Evolutionary conservation across 2,329 filamentous ascomycete species (phyloP), one percentile per base, ranked within the genome.

Genomic region (Neopestalotiopsis rosae): DNA sequence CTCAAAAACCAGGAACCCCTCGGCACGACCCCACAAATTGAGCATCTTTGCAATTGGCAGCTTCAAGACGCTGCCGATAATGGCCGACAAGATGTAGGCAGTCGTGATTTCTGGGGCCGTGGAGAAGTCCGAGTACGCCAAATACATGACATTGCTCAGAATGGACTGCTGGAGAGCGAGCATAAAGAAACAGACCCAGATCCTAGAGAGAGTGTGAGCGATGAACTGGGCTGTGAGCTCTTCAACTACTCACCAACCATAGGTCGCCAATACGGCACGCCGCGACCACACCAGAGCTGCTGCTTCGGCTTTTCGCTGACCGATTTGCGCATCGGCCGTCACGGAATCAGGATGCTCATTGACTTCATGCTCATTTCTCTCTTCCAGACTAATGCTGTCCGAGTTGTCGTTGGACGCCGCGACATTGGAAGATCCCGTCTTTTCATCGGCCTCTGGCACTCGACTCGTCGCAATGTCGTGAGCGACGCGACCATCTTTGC

Each of bases 21-120:
- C 84, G 34, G 88, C 84, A 63, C 89, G 87, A 69, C 88, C 89
- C 81, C 88, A 91, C 32, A 90, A 81, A 77, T 91, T 87, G 56
- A 90, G 81, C n/a, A 90, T 81, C 75, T 91, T 91, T 38, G 89
- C 88, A 73, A 89, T 81, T 3, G 88, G 86, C 5, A 90, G 85
- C 75, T 89, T 89, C 52, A 87, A 84, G 17, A 90, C 84, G 69
- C 87, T 88, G 75, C 80, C 79, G 70, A 88, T 85, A 34, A 86
- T 80, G 71, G 78, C 81, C 10, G 85, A 80, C 10, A 88, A 81
- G 67, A 89, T 84, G 32, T 79, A 78, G 32, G 86, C 83, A 2
- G 85, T 81, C 34, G 85, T 80, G 57, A 88, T 65, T 52, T 65
- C 40, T 4, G 62, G 62, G 24, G 62, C 62, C 2, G n/a, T 28